Conservation (phyloP, 805 yeast species). For the Pichia cabralensis region DNA sequence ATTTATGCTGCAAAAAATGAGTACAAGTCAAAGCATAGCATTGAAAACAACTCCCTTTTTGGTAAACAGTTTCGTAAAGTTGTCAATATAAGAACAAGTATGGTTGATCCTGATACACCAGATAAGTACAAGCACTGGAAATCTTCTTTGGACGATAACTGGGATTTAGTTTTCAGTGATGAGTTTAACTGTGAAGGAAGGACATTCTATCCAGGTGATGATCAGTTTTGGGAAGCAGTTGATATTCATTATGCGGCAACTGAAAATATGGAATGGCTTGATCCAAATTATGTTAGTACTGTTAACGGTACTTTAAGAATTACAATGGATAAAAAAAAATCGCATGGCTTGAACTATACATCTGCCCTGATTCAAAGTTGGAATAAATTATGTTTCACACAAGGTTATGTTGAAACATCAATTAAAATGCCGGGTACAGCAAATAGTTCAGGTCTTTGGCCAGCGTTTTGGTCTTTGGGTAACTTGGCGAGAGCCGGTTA, state of each 20-base stretch:
- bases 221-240: conserved; percentile 72
- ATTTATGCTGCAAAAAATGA: conserved; percentile 1
- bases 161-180: conserved; percentile 72
- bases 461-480: conserved; percentile 84
- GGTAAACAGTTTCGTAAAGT: not conserved
- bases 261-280: conserved; percentile 77
- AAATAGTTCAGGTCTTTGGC: conserved; percentile 70
- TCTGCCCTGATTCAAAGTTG: conserved; percentile 85
- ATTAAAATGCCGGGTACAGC: conserved; percentile 69
- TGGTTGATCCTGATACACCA: conserved; percentile 42
- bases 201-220: conserved; percentile 72
- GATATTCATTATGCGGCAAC: conserved; percentile 75
- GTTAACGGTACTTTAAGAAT: conserved; percentile 53
- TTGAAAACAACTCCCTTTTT: not conserved
- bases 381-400: conserved; percentile 75
- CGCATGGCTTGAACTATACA: conserved; percentile 63
- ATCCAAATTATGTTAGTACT: conserved; percentile 71
- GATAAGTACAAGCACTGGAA: conserved; percentile 32
- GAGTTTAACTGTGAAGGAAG: conserved; percentile 78
- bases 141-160: conserved; percentile 43
- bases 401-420: conserved; percentile 62
- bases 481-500: conserved; percentile 80
- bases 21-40: not conserved
- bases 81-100: not conserved
- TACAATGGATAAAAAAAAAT: conserved; percentile 61